phyloP scores from a whole-genome alignment of 768 basidiomycete genomes.

The Thelephora aurantiotincta region DNA sequence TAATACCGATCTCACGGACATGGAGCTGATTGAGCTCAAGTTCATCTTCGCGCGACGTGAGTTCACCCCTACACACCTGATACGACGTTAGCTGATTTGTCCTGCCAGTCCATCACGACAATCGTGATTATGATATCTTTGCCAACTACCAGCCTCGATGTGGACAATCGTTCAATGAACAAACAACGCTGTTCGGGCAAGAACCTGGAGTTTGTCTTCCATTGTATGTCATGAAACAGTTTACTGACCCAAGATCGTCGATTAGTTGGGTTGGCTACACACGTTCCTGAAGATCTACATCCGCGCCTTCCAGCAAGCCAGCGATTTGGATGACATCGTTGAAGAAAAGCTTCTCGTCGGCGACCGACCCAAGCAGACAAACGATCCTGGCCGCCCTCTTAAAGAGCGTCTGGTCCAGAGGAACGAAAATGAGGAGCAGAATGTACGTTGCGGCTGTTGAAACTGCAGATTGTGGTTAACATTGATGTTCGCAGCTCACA shows the following conservation, averaged over 20 bases:
- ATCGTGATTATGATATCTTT: constrained; percentile 72
- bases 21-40: constrained; percentile 75
- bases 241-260: not conserved
- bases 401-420: constrained; percentile 41
- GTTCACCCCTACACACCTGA: constrained; percentile 10
- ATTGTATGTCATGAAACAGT: not conserved
- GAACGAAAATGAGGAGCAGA: constrained; percentile 35
- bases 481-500: constrained; percentile 37
- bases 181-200: constrained; percentile 53
- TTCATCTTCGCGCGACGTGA: constrained; percentile 67
- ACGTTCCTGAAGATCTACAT: constrained; percentile 69
- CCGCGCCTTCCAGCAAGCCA: constrained; percentile 60
- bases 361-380: constrained; percentile 58
- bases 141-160: constrained; percentile 61
- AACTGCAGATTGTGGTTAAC: not conserved
- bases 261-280: constrained; percentile 63
- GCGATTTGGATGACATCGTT: constrained; percentile 66
- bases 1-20: constrained; percentile 57
- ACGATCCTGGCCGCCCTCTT: constrained; percentile 35
- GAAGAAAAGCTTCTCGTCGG: constrained; percentile 75
- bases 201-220: constrained; percentile 42
- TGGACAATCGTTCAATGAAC: constrained; percentile 40
- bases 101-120: constrained; percentile 64
- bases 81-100: not conserved
- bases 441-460: constrained; percentile 24